Evolutionary conservation across 345 rosid species (phyloP), one percentile per base, ranked within the genome.

Genomic region (Melaleuca alternifolia): DNA sequence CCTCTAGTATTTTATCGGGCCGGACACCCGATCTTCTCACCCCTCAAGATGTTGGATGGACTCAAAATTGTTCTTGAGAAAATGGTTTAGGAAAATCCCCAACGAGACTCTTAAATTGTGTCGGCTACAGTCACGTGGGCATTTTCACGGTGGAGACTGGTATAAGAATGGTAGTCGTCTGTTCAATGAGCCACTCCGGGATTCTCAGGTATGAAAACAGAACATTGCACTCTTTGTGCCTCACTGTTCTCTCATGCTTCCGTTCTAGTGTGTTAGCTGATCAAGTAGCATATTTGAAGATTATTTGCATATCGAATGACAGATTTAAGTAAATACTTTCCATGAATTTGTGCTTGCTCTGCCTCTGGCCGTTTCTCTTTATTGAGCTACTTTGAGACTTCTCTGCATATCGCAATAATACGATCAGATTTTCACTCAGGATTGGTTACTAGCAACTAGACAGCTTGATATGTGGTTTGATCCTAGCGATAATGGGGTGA

Each of bases 391-490:
- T 62, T 62, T 62, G 44, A 0, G 33, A 62, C 44, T 62, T 62
- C 23, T 62, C 76, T 62, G 3, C 5, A 15, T 3, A 33, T 65
- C 1, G 12, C 77, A 62, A 16, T 20, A 44, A 54, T n/a, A n/a
- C n/a, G 3, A 75, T 24, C 30, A 44, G 24, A 20, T 71, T 28
- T 56, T 85, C 30, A 54, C 20, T 62, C 0, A 79, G 54, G 50
- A 15, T 82, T 0, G 83, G 86, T 76, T 89, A 30, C 91, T 92
- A 85, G 92, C 86, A 86, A 90, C 91, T 85, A 84, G 91, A 93
- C 98, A 97, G 99, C 98, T 96, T 90, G 98, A 95, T 89, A 87
- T 86, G 85, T 97, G 98, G 99, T 96, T 96, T 92, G 96, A 95
- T 93, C 98, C 98, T 89, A 92, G 94, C 90, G 93, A 94, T 89